Evolutionary conservation across 441 rosid species (phyloP), one percentile per base, ranked within the genome.

Genomic region (Kokia cookei): DNA sequence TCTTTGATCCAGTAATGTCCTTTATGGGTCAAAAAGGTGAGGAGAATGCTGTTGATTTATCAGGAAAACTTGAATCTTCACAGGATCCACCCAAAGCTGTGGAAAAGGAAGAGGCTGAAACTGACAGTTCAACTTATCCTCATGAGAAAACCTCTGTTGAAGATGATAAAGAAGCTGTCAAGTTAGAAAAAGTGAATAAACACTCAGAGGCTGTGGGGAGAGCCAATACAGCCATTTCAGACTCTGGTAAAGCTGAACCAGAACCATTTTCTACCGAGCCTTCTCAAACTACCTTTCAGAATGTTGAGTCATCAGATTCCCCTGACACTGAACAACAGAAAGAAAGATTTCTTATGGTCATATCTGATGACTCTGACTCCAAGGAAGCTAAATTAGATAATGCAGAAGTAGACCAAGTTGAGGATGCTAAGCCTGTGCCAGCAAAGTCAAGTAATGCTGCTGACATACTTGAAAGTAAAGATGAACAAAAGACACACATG

Each of bases 11-110:
- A 73, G 90, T 88, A 43, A 87, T 91, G 91, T 69, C 93, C 80
- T 91, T 92, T 82, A 88, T 89, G 90, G 97, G 98, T 68, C 87
- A 90, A n/a, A 83, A 76, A 76, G 78, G 81, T 75, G 97, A 84
- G 73, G 97, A 85, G 54, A 73, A 70, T 69, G 64, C 51, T 26
- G 82, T 40, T 19, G 82, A 77, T 47, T 77, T 87, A 66, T 77
- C 81, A 1, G 82, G 73, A 71, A 77, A 80, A 72, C 75, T 87
- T 61, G 82, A 47, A 68, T 87, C 84, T 69, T 76, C 81, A 11
- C 76, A 72, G 50, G 69, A 75, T 75, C 76, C 76, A 19, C 76
- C 82, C 19, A 77, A 65, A 71, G 75, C 47, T 26, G 88, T 81
- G 81, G 88, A 74, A 66, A 68, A 83, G 61, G 89, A 82, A 81